phyloP scores from a whole-genome alignment of 2,329 filamentous ascomycete species.

The Phoma sp. region DNA sequence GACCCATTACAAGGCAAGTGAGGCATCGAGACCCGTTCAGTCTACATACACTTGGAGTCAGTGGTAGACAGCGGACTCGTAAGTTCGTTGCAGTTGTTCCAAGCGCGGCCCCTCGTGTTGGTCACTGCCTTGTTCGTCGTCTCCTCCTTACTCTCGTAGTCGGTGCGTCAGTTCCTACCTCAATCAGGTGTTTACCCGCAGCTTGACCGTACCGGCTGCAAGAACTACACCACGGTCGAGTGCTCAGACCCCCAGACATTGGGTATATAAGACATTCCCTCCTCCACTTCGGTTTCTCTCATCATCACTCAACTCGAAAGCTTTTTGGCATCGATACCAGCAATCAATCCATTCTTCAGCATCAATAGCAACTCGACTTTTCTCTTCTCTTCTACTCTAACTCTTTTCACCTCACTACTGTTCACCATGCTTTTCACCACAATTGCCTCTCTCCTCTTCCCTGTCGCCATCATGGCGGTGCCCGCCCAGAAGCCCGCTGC shows the following conservation, averaged over 20 bases:
- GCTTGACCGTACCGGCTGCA: background rate
- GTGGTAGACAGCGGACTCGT: background rate
- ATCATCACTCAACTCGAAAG: background rate
- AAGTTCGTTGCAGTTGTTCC: background rate
- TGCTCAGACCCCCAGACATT: conserved; percentile 3
- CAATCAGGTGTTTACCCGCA: background rate
- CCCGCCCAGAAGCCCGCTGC: conserved; percentile 13
- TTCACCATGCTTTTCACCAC: conserved; percentile 20
- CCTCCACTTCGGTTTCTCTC: background rate
- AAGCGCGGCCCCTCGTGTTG: background rate
- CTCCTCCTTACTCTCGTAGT: background rate
- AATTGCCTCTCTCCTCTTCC: conserved; percentile 26
- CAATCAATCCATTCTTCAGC: conserved; percentile 11
- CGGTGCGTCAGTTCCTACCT: background rate
- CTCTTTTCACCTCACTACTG: background rate
- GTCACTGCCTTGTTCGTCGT: background rate
- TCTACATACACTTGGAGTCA: background rate
- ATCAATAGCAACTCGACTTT: conserved; percentile 1
- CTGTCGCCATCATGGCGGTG: conserved; percentile 25
- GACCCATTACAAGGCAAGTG: background rate
- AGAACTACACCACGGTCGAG: background rate
- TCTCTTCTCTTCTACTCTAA: background rate
- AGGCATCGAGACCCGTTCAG: background rate
- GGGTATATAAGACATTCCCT: background rate
- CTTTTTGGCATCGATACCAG: conserved; percentile 7